These are phyloP conservation scores for Colletotrichum tropicale DNA, from an alignment of 2,329 filamentous ascomycete genomes.

Conservation along the genomic window DNA sequence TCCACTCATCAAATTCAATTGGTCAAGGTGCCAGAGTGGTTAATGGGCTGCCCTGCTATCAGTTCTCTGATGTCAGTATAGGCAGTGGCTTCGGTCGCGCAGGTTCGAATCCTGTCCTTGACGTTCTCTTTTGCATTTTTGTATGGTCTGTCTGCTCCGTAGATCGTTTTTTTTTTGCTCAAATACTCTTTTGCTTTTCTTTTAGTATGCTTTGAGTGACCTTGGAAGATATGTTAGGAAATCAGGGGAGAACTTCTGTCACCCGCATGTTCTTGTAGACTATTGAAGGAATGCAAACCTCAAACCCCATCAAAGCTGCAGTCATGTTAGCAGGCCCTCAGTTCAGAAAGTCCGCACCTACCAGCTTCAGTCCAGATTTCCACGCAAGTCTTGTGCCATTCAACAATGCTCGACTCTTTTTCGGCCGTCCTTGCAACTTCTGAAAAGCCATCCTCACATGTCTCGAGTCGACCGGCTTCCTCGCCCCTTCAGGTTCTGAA, in stretches of 20 bases:
- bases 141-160: too few relatives aligned
- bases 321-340: not conserved
- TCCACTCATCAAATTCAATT: not conserved
- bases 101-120: constrained; percentile 13
- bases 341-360: not conserved
- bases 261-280: too few relatives aligned
- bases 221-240: too few relatives aligned
- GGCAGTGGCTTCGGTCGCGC: constrained; percentile 12
- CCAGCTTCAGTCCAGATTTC: not conserved
- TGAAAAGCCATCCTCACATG: constrained; percentile 6
- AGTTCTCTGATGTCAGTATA: not conserved
- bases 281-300: too few relatives aligned
- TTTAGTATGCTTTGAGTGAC: too few relatives aligned
- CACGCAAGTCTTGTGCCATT: not conserved
- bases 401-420: not conserved
- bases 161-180: not conserved
- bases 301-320: not conserved
- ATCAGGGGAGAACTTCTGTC: too few relatives aligned
- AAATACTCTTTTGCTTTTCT: too few relatives aligned
- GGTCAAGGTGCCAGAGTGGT: constrained; percentile 12
- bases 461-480: not conserved
- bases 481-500: not conserved
- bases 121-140: not conserved
- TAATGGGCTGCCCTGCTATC: constrained; percentile 12
- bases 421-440: not conserved